phyloP scores from a whole-genome alignment of 2,329 filamentous ascomycete genomes.

The Epichloe glyceriae region DNA sequence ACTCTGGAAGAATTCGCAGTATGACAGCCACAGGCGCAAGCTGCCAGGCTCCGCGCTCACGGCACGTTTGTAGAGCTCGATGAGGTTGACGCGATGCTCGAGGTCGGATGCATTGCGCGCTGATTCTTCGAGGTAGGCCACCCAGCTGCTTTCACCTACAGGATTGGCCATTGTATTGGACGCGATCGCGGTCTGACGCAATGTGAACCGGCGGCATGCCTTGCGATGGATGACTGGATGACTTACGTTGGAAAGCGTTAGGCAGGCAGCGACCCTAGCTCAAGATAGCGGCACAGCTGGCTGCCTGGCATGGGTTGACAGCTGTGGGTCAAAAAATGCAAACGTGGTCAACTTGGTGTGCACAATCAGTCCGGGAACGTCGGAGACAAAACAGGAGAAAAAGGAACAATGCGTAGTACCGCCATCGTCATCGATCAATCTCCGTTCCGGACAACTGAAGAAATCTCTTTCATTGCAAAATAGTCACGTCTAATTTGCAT shows the following conservation, averaged over 20 bases:
- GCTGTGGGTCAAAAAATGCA: no score
- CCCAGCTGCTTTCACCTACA: conserved; percentile 65
- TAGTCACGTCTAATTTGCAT: no score
- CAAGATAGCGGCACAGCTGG: neutral
- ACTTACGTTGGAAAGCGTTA: neutral
- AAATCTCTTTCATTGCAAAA: no score
- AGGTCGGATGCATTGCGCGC: conserved; percentile 45
- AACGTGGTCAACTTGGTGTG: no score
- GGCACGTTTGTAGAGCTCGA: conserved; percentile 61
- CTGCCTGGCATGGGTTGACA: neutral
- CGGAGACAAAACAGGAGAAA: no score
- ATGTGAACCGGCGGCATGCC: neutral
- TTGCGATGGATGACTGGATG: neutral
- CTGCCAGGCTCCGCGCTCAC: conserved; percentile 61
- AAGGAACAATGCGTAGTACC: no score
- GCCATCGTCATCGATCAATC: no score
- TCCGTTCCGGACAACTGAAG: no score
- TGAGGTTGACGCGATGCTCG: conserved; percentile 53
- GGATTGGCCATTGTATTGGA: conserved; percentile 36
- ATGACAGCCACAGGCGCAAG: conserved; percentile 60
- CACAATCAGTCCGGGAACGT: no score
- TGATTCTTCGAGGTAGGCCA: conserved; percentile 64
- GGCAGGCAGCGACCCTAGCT: no score
- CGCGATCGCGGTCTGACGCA: neutral
- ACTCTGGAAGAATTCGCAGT: conserved; percentile 65